Evolutionary conservation across 257 asterid genomes (phyloP), one percentile per base, ranked within the genome.

Genomic region (Solanum virginianum): DNA sequence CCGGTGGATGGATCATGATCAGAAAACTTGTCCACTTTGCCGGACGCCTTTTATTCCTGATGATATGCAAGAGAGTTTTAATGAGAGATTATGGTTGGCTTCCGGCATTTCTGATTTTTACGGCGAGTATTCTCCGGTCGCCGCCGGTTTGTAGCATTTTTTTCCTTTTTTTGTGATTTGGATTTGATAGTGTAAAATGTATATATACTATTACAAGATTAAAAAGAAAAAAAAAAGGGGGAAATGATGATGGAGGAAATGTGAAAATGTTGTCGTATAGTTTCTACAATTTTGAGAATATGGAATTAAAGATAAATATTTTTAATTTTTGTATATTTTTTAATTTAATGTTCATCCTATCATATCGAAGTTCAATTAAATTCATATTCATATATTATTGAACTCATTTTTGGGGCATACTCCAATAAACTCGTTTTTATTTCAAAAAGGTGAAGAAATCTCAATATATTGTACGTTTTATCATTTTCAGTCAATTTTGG

Each of bases 1-100:
- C 94, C 97, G 98, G 47, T 97, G 99, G 99, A 95, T 97, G 97
- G 98, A 95, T 88, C 98, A 94, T 86, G 98, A 94, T 88, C 98
- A 93, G 98, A 94, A 94, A 70, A 97, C 99, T 75, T 97, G 99
- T 56, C 98, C 99, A 4, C 95, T 97, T 26, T 97, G 99, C 86
- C 89, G 99, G 39, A 92, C 94, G 84, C 91, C 91, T 47, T 92
- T 97, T 36, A 88, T 97, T 1, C 97, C 99, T 20, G 97, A 92
- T 62, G 98, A 95, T 90, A 90, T 94, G 97, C 97, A 92, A 91
- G 98, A 94, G 86, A 85, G 86, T 17, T 95, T 97, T 83, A 94
- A 95, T 80, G 98, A 97, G 88, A 86, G 95, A 85, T 89, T 97
- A 41, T 97, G 98, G 98, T 13, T 92, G 87, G 99, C 97, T 24